phyloP scores from a whole-genome alignment of 2,329 filamentous ascomycete genomes.

The Dothistroma septosporum region DNA sequence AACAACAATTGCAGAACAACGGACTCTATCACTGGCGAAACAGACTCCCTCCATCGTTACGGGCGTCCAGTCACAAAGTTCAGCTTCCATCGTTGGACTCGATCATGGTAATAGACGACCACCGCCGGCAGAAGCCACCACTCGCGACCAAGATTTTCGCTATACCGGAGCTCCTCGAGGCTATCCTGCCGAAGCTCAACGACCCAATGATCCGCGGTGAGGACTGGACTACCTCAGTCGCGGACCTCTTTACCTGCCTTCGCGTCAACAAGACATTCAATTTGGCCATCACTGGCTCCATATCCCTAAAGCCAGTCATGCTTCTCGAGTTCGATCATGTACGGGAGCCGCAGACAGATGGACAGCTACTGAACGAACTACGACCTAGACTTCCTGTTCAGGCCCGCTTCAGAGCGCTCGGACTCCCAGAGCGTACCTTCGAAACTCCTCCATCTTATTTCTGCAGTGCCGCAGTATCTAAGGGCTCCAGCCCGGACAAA shows the following conservation, averaged over 20 bases:
- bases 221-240: not conserved
- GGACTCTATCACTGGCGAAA: too few species aligned
- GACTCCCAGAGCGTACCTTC: not conserved
- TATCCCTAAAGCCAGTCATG: not conserved
- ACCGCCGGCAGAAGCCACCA: not conserved
- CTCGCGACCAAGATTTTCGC: not conserved
- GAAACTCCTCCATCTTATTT: not conserved
- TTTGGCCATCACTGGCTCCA: not conserved
- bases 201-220: not conserved
- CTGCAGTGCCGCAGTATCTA: not conserved
- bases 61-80: not conserved
- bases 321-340: not conserved
- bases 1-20: too few species aligned
- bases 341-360: not conserved
- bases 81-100: not conserved
- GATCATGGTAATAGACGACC: not conserved
- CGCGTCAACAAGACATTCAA: not conserved
- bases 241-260: not conserved
- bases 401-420: not conserved
- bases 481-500: not conserved
- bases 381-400: not conserved
- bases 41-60: not conserved
- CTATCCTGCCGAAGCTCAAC: not conserved
- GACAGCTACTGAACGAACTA: not conserved
- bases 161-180: not conserved